Evolutionary conservation across 2,329 filamentous ascomycete species (phyloP), one percentile per base, ranked within the genome.

Genomic region (Lasiodiplodia gonubiensis): DNA sequence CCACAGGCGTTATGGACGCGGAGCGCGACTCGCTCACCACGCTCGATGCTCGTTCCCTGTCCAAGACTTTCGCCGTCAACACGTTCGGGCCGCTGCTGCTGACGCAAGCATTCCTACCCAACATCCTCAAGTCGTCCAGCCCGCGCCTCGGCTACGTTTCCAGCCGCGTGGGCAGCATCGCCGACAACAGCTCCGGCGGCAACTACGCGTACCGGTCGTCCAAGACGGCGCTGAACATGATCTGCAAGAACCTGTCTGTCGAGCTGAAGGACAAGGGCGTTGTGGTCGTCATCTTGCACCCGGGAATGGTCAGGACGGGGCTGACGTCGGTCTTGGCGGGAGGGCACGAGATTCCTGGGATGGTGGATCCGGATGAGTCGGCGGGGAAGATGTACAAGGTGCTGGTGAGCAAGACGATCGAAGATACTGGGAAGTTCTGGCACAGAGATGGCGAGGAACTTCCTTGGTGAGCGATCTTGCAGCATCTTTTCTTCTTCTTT

Each of bases 311-410:
- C 23, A 79, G 75, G 69, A 82, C 78, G 3, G 76, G 74, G 30
- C 63, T 84, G 33, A 27, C 59, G 30, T 2, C 10, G 30, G 10
- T 8, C 30, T 33, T 33, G 16, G n/a, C 18, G 2, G 21, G 11
- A 69, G 73, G 16, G 71, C 72, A 1, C 70, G 42, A 11, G 67
- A 68, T 25, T 5, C 21, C 33, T 65, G 71, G n/a, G 80, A 79
- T 77, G n/a, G 80, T 84, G 21, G 74, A 80, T 71, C 79, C 81
- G 6, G 80, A 81, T 6, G 79, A 82, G 71, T 82, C 82, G 54
- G 82, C 80, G 37, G 71, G 65, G 46, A 82, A 83, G 73, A 68
- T 83, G 67, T 84, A 79, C 80, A 70, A 70, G 49, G 76, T 83
- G 7, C 69, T 82, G 59, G 75, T 73, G 68, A 68, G 69, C n/a